Evolutionary conservation across 345 rosid species (phyloP).

Genomic region (Ceriops decandra): DNA sequence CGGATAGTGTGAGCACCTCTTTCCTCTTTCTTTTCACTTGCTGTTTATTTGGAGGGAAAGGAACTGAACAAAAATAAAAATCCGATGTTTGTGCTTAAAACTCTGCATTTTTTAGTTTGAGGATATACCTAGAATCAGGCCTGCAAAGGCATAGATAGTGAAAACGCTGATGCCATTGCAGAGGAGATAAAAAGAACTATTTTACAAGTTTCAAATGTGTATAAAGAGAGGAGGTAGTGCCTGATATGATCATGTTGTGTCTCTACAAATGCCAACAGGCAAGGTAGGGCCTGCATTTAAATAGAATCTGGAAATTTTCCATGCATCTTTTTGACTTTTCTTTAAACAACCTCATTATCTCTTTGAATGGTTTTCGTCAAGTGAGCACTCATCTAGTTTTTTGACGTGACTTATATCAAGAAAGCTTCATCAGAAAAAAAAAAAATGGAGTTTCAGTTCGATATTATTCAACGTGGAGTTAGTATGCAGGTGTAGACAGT

Average conservation of each 20-base stretch:
- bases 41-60: constrained; percentile 32
- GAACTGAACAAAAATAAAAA: constrained; percentile 38
- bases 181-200: constrained; percentile 23
- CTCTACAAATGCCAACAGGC: constrained; percentile 40
- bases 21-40: constrained; percentile 18
- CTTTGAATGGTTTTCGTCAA: too few species aligned
- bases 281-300: constrained; percentile 22
- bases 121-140: constrained; percentile 45
- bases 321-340: constrained; percentile 21
- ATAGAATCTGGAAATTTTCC: constrained; percentile 28
- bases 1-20: constrained; percentile 41
- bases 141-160: constrained; percentile 35
- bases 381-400: too few species aligned
- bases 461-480: too few species aligned
- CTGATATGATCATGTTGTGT: constrained; percentile 15
- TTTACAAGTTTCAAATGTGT: constrained; percentile 40
- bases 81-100: constrained; percentile 33
- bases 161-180: constrained; percentile 27
- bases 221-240: constrained; percentile 32
- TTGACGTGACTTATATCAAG: too few species aligned
- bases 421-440: too few species aligned
- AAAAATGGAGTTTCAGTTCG: too few species aligned
- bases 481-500: too few species aligned
- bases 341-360: too few species aligned
- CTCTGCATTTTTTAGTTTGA: constrained; percentile 45